phyloP scores from a whole-genome alignment of 148 eudicot species.

The Nepenthes mirabilis region DNA sequence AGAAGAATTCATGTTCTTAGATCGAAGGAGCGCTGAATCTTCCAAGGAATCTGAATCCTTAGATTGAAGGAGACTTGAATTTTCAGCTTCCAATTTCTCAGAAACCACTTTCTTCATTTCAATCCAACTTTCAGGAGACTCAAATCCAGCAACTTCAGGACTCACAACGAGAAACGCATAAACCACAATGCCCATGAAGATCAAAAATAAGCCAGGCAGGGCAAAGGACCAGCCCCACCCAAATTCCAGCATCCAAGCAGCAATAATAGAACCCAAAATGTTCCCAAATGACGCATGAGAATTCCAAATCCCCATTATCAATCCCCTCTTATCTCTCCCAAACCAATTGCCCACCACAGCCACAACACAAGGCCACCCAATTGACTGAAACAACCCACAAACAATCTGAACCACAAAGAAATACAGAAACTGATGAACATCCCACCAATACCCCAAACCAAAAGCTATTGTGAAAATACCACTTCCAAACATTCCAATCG shows the following conservation, averaged over 20 bases:
- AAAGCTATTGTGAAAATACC: constrained; percentile 57
- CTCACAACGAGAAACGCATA: constrained; percentile 62
- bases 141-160: constrained; percentile 51
- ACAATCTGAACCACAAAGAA: constrained; percentile 49
- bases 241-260: constrained; percentile 53
- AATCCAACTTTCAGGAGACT: constrained; percentile 25
- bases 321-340: constrained; percentile 69
- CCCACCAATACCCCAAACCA: constrained; percentile 65
- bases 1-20: constrained; percentile 2
- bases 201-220: constrained; percentile 59
- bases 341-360: constrained; percentile 88
- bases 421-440: constrained; percentile 43
- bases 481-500: constrained; percentile 72
- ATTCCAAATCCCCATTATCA: constrained; percentile 91
- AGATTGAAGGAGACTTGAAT: constrained; percentile 20
- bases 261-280: constrained; percentile 73
- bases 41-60: constrained; percentile 14
- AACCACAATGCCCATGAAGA: constrained; percentile 36
- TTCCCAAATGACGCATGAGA: constrained; percentile 90
- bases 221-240: constrained; percentile 99
- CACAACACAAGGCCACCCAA: constrained; percentile 97
- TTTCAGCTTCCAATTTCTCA: constrained; percentile 30
- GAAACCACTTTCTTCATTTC: constrained; percentile 41
- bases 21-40: constrained; percentile 1
- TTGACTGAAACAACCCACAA: constrained; percentile 82